Base-by-base conservation (phyloP, 345 rosid species). In the Arabis hirsuta region DNA sequence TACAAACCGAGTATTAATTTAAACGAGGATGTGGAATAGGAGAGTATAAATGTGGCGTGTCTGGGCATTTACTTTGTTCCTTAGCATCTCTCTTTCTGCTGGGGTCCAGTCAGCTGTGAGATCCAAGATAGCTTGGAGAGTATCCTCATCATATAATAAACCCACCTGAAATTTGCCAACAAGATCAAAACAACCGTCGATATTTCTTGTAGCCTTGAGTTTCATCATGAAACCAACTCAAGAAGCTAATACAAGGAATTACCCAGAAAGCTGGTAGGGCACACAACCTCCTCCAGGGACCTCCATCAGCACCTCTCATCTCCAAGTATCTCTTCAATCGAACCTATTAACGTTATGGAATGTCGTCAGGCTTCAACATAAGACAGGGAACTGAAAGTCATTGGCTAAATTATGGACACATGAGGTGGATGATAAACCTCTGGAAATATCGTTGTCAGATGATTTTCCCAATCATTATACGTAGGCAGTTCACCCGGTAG, bases 221-320 rank as follows among this genome's bases (percentile, higher is more conserved):
- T 34, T 19, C 69, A 64, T 29, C 19, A 2, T 19, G 44, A 14
- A 64, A 48, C 7, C 29, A 45, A 12, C 12, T 79, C 5, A 5
- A 14, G 69, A 55, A 47, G 76, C 20, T 13, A 73, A 58, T 50
- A 46, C 16, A 22, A 50, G 73, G 52, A 12, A 61, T 70, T 84
- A 96, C 99, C 99, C 99, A 92, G 78, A 96, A 88, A 62, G 99
- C 99, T 43, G 98, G 97, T 75, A 96, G 78, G 22, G 98, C 99
- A 78, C 98, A 90, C 59, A 92, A 54, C 73, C 96, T 90, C 84
- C 99, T 90, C 98, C 97, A 88, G 44, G 99, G 97, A 77, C 98
- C 98, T 81, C 98, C 97, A 86, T 92, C 99, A 79, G 98, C 97
- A 61, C 99, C 99, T 79, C 98, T 92, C 99, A 96, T 96, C 85